These are phyloP conservation scores for Gossypium turneri DNA, from an alignment of 345 rosid species.

Conservation along the genomic window DNA sequence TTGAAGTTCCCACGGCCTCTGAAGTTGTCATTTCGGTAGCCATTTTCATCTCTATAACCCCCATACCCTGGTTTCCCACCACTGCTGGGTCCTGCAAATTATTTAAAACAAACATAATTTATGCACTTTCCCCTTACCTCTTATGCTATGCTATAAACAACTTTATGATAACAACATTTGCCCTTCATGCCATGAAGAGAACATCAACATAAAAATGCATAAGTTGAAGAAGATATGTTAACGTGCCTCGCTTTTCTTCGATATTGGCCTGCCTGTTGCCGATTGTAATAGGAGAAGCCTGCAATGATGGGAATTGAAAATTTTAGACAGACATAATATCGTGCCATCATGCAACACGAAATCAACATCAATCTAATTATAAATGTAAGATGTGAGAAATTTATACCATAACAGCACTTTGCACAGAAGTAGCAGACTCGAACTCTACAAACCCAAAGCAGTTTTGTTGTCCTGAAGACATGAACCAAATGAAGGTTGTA, in stretches of 20 bases:
- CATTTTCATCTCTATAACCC: slow-evolving; percentile 47
- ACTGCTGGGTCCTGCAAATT: slow-evolving; percentile 40
- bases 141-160: not conserved
- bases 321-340: not conserved
- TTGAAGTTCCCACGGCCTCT: slow-evolving; percentile 44
- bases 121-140: not conserved
- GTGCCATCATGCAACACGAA: not conserved
- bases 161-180: not conserved
- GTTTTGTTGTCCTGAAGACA: slow-evolving; percentile 38
- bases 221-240: not conserved
- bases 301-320: slow-evolving; percentile 11
- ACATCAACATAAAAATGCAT: not conserved
- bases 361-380: not conserved
- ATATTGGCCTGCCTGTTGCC: slow-evolving; percentile 66
- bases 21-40: slow-evolving; percentile 45
- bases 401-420: slow-evolving; percentile 56
- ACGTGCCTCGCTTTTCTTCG: slow-evolving; percentile 72
- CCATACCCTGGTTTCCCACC: slow-evolving; percentile 41
- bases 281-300: slow-evolving; percentile 47
- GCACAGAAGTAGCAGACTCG: slow-evolving; percentile 59
- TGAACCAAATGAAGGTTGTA: slow-evolving; percentile 2
- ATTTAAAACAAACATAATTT: not conserved
- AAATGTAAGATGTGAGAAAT: not conserved
- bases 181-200: not conserved
- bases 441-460: slow-evolving; percentile 87